phyloP scores from a whole-genome alignment of 2,329 filamentous ascomycete species.

The Ascochyta viciae-villosae region DNA sequence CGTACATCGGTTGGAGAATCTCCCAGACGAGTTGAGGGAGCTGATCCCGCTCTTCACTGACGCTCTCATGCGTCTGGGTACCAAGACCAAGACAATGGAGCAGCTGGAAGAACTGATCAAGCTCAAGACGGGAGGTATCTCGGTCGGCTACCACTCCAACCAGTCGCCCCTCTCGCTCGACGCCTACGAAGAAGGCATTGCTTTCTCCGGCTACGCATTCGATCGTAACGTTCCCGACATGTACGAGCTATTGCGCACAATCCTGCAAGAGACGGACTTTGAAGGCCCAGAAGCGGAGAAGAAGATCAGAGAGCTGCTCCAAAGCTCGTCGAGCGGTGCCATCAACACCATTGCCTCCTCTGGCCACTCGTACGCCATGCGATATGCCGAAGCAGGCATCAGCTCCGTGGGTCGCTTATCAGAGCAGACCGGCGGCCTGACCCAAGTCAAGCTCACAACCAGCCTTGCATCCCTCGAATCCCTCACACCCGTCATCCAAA shows the following conservation, averaged over 20 bases:
- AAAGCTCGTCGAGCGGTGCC: conserved; percentile 85
- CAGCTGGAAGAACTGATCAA: conserved; percentile 96
- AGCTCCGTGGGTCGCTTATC: conserved; percentile 73
- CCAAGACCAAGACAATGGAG: conserved; percentile 86
- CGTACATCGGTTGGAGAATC: conserved; percentile 77
- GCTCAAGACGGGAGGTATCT: conserved; percentile 91
- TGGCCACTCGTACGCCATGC: conserved; percentile 85
- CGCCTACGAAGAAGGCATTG: conserved; percentile 78
- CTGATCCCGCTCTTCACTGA: conserved; percentile 91
- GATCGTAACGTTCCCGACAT: conserved; percentile 90
- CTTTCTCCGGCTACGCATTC: conserved; percentile 84
- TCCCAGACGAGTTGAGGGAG: conserved; percentile 84
- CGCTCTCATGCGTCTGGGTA: conserved; percentile 91
- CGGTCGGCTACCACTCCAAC: conserved; percentile 82
- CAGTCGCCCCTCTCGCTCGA: conserved; percentile 76
- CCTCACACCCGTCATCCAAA: conserved; percentile 76
- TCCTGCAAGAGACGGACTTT: conserved; percentile 90
- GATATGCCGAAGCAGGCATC: conserved; percentile 81
- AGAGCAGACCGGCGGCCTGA: conserved; percentile 89
- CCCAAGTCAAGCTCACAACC: conserved; percentile 85
- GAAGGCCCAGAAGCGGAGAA: conserved; percentile 80
- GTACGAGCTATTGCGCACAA: conserved; percentile 81
- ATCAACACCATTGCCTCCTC: conserved; percentile 91
- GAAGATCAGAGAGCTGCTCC: conserved; percentile 85
- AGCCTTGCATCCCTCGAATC: conserved; percentile 78